phyloP scores from a whole-genome alignment of 208 protist genomes.

The Trichomonas tenax region DNA sequence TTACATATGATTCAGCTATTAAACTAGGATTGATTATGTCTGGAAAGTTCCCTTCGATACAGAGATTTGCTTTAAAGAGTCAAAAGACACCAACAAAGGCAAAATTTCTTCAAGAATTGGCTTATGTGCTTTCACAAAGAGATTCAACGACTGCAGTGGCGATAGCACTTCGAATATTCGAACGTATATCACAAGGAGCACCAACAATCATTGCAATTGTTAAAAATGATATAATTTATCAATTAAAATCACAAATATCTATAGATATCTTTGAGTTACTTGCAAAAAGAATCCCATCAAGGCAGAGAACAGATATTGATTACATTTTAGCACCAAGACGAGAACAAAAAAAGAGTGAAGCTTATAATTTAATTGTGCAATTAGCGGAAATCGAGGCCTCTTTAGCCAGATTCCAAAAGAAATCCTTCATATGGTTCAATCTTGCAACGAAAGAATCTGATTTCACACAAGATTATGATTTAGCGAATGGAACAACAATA shows the following conservation, averaged over 20 bases:
- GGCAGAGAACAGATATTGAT: not conserved
- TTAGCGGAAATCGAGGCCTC: not conserved
- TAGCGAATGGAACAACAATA: not conserved
- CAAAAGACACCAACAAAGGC: not conserved
- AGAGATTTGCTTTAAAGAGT: not conserved
- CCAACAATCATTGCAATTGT: not conserved
- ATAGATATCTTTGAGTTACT: not conserved
- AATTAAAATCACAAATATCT: not conserved
- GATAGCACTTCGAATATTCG: not conserved
- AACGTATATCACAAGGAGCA: not conserved
- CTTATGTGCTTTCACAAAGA: not conserved
- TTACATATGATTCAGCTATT: not conserved
- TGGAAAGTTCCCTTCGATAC: not conserved
- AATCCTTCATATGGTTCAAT: not conserved
- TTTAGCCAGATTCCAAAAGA: not conserved
- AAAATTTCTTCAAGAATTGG: not conserved
- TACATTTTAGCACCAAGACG: not conserved
- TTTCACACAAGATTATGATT: not conserved
- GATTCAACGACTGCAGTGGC: not conserved
- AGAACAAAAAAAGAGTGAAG: not conserved
- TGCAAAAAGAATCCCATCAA: not conserved
- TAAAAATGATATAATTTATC: not conserved
- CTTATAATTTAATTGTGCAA: not conserved
- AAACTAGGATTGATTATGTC: not conserved
- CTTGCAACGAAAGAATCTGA: not conserved